A percentile compares a stretch with the other conserved stretches of the same genome.
phyloP scores from a whole-genome alignment of 805 yeast genomes.

The Ogataea haglerorum region DNA sequence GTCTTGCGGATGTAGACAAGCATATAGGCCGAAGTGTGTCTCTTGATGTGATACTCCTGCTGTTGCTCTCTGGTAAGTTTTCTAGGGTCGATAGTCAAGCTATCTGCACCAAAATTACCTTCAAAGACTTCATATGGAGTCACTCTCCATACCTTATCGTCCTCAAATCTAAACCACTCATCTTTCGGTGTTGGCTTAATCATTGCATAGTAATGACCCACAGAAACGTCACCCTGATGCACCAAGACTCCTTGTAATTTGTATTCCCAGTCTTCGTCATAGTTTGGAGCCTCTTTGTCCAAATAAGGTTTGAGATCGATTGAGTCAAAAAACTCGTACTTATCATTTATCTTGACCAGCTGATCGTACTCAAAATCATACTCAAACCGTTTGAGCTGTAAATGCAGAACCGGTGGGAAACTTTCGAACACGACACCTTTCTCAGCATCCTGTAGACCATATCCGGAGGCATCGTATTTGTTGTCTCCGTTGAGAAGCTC shows the following conservation, averaged over 20 bases:
- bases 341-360: constrained; percentile 87
- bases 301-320: constrained; percentile 79
- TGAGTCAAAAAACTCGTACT: constrained; percentile 80
- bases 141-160: constrained; percentile 88
- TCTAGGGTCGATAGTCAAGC: constrained; percentile 45
- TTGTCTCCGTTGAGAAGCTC: constrained; percentile 93
- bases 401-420: constrained; percentile 89
- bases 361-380: constrained; percentile 88
- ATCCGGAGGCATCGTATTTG: constrained; percentile 87
- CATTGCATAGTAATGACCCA: constrained; percentile 96
- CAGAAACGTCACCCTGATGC: constrained; percentile 92
- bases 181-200: constrained; percentile 71
- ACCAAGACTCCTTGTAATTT: constrained; percentile 90
- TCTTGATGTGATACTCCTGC: constrained; percentile 60
- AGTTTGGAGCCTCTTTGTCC: constrained; percentile 49
- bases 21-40: constrained; percentile 97
- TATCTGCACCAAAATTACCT: constrained; percentile 85
- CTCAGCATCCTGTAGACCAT: constrained; percentile 91
- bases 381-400: constrained; percentile 92
- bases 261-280: constrained; percentile 67
- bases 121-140: constrained; percentile 83
- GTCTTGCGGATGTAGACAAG: constrained; percentile 81
- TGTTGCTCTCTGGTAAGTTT: constrained; percentile 57
- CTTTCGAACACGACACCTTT: constrained; percentile 91
- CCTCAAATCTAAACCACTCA: constrained; percentile 91